phyloP scores from a whole-genome alignment of 129 eudicot species.

The Artemisia argyi region DNA sequence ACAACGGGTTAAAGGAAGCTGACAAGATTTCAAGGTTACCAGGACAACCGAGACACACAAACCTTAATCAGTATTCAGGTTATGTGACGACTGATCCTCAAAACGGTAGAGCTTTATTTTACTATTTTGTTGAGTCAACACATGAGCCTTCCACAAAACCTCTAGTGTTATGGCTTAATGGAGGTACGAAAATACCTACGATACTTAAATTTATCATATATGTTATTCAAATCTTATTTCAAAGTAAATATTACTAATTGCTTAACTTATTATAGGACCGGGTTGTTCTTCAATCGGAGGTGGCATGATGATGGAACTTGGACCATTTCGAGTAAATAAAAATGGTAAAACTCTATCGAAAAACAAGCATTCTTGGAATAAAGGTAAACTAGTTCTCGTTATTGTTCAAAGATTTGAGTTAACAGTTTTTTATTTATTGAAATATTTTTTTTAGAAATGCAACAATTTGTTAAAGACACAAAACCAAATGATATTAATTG shows the following conservation, averaged over 20 bases:
- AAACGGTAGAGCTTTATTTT: conserved; percentile 52
- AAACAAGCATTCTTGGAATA: conserved; percentile 65
- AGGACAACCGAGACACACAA: conserved; percentile 48
- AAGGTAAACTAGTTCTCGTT: conserved; percentile 37
- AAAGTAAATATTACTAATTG: neutral
- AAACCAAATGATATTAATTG: no score
- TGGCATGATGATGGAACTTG: conserved; percentile 80
- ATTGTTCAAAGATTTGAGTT: no score
- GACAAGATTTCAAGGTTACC: conserved; percentile 54
- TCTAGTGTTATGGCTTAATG: conserved; percentile 88
- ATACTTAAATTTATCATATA: neutral
- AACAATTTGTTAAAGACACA: no score
- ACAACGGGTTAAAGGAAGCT: conserved; percentile 40
- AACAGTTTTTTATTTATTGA: no score
- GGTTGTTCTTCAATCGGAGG: conserved; percentile 92
- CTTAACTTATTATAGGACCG: conserved; percentile 52
- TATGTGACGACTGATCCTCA: conserved; percentile 53
- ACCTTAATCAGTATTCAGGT: conserved; percentile 58
- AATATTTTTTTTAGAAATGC: no score
- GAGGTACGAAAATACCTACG: conserved; percentile 47
- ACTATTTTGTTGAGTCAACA: conserved; percentile 43
- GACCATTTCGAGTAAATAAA: conserved; percentile 69
- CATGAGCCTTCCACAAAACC: conserved; percentile 42
- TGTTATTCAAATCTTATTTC: neutral
- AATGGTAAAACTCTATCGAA: conserved; percentile 54